Conservation (phyloP, 1,139 yeast species). For the Petasospora rhodanensis region DNA sequence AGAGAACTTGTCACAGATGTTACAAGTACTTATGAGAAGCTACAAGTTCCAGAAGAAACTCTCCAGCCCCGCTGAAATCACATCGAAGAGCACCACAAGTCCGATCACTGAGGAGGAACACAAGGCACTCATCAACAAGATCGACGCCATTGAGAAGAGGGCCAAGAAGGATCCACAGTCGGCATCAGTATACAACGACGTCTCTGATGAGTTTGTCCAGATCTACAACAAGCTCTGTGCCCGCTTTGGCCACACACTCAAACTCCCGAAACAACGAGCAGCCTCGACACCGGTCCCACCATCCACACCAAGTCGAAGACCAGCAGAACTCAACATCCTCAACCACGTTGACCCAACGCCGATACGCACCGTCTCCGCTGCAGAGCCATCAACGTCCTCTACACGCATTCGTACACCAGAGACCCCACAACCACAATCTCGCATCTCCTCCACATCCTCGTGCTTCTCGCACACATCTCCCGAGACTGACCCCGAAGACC, state of each 20-base stretch:
- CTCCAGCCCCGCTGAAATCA: not conserved
- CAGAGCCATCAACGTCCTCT: no score
- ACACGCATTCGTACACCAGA: no score
- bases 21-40: conserved; percentile 13
- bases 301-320: not conserved
- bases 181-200: conserved; percentile 2
- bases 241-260: conserved; percentile 1
- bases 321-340: not conserved
- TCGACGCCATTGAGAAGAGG: conserved; percentile 4
- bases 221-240: conserved; percentile 10
- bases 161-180: no score
- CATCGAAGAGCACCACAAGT: not conserved
- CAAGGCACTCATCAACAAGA: conserved; percentile 3
- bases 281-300: not conserved
- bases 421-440: conserved; percentile 1
- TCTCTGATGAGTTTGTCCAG: conserved; percentile 10
- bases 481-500: no score
- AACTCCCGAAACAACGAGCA: no score
- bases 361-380: no score
- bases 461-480: conserved; percentile 3
- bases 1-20: conserved; percentile 16
- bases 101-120: conserved; percentile 1
- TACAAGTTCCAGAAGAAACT: conserved; percentile 16
- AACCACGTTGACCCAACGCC: conserved; percentile 1
- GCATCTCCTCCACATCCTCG: conserved; percentile 7